A percentile compares a stretch with the other conserved stretches of the same genome.
phyloP scores from a whole-genome alignment of 2,329 filamentous ascomycete genomes.

The Botrytis hyacinthi region DNA sequence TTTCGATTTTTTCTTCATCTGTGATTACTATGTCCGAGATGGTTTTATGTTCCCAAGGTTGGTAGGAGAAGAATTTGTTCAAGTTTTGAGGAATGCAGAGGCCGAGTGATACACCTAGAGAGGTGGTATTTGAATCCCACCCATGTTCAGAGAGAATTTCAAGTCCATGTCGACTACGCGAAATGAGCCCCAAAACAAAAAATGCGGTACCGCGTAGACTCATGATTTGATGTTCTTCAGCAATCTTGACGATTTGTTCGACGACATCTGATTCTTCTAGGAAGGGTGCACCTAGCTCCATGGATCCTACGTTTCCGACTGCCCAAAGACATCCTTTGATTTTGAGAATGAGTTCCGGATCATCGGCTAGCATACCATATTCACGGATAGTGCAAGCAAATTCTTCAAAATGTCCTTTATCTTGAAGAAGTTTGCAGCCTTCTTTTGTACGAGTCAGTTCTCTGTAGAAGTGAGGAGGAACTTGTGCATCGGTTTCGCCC shows the following conservation, averaged over 20 bases:
- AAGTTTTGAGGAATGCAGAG: conserved; percentile 83
- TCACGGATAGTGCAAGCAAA: conserved; percentile 88
- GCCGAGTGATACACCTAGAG: conserved; percentile 77
- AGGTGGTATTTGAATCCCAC: conserved; percentile 89
- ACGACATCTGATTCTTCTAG: conserved; percentile 88
- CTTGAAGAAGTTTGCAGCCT: conserved; percentile 82
- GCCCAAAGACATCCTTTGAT: conserved; percentile 98
- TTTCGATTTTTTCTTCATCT: conserved; percentile 47
- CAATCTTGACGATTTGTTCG: conserved; percentile 81
- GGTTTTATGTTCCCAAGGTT: conserved; percentile 51
- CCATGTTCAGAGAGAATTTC: conserved; percentile 86
- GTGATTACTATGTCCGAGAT: conserved; percentile 38
- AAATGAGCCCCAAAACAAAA: conserved; percentile 91
- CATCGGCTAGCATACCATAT: conserved; percentile 79
- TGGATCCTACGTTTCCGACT: conserved; percentile 95
- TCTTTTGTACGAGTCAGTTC: conserved; percentile 91
- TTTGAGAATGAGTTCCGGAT: conserved; percentile 81
- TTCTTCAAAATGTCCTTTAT: conserved; percentile 95
- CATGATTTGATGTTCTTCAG: conserved; percentile 84
- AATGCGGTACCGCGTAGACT: conserved; percentile 93
- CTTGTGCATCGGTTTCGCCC: conserved; percentile 47
- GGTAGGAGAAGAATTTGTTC: conserved; percentile 71
- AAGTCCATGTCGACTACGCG: conserved; percentile 84
- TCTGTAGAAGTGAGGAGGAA: conserved; percentile 97
- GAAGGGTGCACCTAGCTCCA: conserved; percentile 95